Percentiles rank a stretch among this genome's conserved stretches.
Evolutionary conservation across 2,329 filamentous ascomycete species (phyloP).

Genomic region (Verticillium longisporum): DNA sequence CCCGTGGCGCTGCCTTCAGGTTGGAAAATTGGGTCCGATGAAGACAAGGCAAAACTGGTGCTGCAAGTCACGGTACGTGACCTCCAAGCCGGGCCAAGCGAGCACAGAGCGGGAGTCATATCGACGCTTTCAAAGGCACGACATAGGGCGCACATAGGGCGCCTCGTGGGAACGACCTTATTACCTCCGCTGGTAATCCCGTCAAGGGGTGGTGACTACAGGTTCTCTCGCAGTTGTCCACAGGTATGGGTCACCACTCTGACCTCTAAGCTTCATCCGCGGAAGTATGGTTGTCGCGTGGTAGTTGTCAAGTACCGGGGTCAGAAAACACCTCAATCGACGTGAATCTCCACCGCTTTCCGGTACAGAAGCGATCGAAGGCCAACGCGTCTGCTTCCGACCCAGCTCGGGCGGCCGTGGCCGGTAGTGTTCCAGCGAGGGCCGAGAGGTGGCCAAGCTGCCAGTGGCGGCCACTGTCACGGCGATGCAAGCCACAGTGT

Average conservation of each 20-base stretch:
- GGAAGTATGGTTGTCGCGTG: background rate
- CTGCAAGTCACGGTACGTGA: background rate
- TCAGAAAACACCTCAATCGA: background rate
- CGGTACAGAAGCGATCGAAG: background rate
- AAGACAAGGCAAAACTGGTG: slow-evolving; percentile 4
- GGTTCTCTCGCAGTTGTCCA: background rate
- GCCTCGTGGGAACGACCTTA: background rate
- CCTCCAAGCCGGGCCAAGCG: slow-evolving; percentile 1
- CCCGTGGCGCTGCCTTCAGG: slow-evolving; percentile 2
- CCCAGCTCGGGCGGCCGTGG: background rate
- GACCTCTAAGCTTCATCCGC: background rate
- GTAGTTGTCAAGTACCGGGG: background rate
- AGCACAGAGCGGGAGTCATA: background rate
- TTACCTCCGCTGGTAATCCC: too few relatives aligned
- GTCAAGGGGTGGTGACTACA: too few relatives aligned
- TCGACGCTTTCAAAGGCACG: slow-evolving; percentile 1
- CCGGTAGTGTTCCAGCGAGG: background rate
- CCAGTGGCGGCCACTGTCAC: background rate
- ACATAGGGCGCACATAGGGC: background rate
- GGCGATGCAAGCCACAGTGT: background rate
- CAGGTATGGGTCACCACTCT: background rate
- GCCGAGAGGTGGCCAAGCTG: background rate
- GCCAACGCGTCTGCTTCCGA: background rate
- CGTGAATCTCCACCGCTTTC: background rate
- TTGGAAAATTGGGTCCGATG: slow-evolving; percentile 8